A percentile compares a stretch with the other conserved stretches of the same genome.
Evolutionary conservation across 768 basidiomycete genomes (phyloP).

Genomic region (Podaxis carcinomalis): DNA sequence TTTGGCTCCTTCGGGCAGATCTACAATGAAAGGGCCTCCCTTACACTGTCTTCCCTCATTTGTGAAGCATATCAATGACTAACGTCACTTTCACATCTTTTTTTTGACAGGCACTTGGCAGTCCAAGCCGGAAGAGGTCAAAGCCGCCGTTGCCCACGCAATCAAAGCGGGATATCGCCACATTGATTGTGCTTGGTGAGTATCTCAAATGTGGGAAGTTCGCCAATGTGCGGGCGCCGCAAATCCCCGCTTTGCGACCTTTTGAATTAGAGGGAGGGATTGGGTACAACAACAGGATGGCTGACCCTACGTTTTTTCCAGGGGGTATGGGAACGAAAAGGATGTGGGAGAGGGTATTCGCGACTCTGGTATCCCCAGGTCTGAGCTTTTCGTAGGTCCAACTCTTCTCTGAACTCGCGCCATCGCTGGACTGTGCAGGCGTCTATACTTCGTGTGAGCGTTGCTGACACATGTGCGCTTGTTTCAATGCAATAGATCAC

Average conservation of each 20-base stretch:
- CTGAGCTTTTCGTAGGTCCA: conserved; percentile 48
- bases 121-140: conserved; percentile 68
- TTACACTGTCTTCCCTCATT: background rate
- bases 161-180: conserved; percentile 77
- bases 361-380: conserved; percentile 70
- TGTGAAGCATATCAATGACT: background rate
- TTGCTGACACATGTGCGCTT: background rate
- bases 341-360: conserved; percentile 81
- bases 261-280: background rate
- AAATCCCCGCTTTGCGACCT: background rate
- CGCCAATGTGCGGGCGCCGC: background rate
- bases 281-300: conserved; percentile 2
- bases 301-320: conserved; percentile 26
- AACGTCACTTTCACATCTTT: conserved; percentile 5
- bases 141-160: conserved; percentile 66
- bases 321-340: conserved; percentile 72
- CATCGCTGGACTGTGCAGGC: no score
- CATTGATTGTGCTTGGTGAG: conserved; percentile 62
- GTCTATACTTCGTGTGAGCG: background rate
- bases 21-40: background rate
- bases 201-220: conserved; percentile 7
- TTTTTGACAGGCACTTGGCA: conserved; percentile 69
- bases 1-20: background rate
- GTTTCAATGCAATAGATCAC: conserved; percentile 45
- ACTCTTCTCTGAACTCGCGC: background rate